A percentile compares a stretch with the other conserved stretches of the same genome.
Conservation (phyloP, 441 rosid genomes). For the Erodium moschatum region DNA sequence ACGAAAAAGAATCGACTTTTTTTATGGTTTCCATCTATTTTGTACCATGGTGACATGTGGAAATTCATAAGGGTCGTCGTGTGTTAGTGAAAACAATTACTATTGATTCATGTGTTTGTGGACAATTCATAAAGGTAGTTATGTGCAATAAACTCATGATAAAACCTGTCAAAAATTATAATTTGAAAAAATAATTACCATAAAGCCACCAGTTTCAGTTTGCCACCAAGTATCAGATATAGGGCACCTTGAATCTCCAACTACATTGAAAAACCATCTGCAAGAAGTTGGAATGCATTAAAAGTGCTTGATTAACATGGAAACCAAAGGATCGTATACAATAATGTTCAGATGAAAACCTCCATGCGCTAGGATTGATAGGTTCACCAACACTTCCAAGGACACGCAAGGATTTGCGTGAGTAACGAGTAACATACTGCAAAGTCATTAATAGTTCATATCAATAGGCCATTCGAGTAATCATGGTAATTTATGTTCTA, state of each 20-base stretch:
- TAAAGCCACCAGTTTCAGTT: slow-evolving; percentile 97
- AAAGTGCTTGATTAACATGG: slow-evolving; percentile 1
- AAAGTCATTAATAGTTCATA: slow-evolving; percentile 22
- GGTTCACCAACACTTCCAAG: slow-evolving; percentile 99
- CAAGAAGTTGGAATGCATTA: slow-evolving; percentile 20
- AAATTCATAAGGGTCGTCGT: no score
- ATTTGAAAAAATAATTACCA: slow-evolving; percentile 39
- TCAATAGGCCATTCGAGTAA: slow-evolving; percentile 13
- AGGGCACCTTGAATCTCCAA: slow-evolving; percentile 87
- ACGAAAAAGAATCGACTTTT: neutral
- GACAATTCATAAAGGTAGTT: no score
- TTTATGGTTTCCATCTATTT: no score
- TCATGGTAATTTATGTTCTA: neutral
- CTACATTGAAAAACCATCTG: slow-evolving; percentile 92
- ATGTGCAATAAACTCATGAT: no score
- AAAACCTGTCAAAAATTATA: neutral
- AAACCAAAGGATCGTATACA: slow-evolving; percentile 18
- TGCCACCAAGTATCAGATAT: slow-evolving; percentile 99
- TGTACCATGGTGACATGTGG: no score
- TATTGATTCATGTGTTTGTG: no score
- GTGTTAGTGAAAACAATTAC: no score
- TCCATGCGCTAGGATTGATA: slow-evolving; percentile 98
- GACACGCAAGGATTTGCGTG: slow-evolving; percentile 82
- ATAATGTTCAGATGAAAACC: slow-evolving; percentile 35
- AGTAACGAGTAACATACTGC: slow-evolving; percentile 70